These are phyloP conservation scores for Ceratobasidium sp. DNA, from an alignment of 1,284 basidiomycete species.

Conservation along the genomic window DNA sequence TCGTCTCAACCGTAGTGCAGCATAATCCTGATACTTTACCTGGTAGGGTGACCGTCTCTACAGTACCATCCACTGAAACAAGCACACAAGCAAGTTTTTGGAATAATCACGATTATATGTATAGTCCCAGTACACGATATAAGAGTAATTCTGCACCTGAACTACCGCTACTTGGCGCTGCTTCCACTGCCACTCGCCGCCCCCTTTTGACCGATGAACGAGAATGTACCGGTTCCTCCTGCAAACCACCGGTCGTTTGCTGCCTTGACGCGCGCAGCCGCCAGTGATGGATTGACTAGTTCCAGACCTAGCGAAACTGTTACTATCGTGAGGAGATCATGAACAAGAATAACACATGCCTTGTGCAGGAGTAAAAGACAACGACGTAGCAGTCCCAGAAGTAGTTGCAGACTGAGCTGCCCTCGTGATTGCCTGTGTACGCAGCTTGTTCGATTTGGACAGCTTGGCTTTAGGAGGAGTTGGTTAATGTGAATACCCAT, in stretches of 20 bases:
- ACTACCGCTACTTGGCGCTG: neutral
- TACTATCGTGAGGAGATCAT: conserved; percentile 5
- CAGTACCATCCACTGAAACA: conserved; percentile 19
- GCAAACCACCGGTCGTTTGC: conserved; percentile 94
- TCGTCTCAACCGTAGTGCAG: neutral
- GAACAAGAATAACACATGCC: conserved; percentile 59
- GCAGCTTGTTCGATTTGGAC: conserved; percentile 93
- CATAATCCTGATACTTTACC: neutral
- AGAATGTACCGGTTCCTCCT: conserved; percentile 81
- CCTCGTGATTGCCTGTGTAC: conserved; percentile 81
- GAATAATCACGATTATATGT: conserved; percentile 11
- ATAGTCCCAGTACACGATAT: conserved; percentile 17
- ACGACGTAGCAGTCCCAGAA: conserved; percentile 87
- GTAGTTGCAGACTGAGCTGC: conserved; percentile 61
- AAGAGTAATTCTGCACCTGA: conserved; percentile 16
- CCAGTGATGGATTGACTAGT: conserved; percentile 74
- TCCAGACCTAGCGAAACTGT: conserved; percentile 68
- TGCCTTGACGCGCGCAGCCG: conserved; percentile 82
- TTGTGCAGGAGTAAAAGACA: conserved; percentile 96
- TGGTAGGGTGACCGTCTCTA: conserved; percentile 24
- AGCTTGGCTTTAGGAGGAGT: conserved; percentile 74
- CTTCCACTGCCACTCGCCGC: conserved; percentile 23
- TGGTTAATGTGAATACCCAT: neutral
- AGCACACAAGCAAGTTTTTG: neutral
- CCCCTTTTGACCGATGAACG: conserved; percentile 47